These are phyloP conservation scores for Aspergillus fumigatus DNA, from an alignment of 2,329 filamentous ascomycete species.

Conservation along the genomic window DNA sequence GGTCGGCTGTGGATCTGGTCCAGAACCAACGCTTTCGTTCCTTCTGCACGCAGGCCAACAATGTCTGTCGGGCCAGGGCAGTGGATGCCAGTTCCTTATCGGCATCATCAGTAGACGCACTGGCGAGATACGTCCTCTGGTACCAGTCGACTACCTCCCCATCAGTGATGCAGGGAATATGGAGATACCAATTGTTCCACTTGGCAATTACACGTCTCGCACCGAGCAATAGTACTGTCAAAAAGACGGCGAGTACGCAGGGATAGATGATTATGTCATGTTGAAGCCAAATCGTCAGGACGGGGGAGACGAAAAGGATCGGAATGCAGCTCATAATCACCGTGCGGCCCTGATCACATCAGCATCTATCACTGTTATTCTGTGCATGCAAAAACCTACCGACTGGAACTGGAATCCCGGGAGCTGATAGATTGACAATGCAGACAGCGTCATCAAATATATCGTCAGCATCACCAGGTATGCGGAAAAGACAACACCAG, in stretches of 20 bases:
- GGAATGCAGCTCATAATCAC: conserved; percentile 54
- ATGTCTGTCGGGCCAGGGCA: conserved; percentile 33
- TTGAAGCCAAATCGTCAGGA: conserved; percentile 50
- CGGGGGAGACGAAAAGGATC: conserved; percentile 53
- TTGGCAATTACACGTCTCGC: conserved; percentile 52
- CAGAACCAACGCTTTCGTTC: conserved; percentile 42
- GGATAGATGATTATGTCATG: conserved; percentile 56
- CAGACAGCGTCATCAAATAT: conserved; percentile 56
- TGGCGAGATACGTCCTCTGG: neutral
- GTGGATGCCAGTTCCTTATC: conserved; percentile 14
- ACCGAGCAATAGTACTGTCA: conserved; percentile 48
- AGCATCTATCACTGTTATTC: neutral
- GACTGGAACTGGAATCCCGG: conserved; percentile 53
- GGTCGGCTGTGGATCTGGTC: conserved; percentile 40
- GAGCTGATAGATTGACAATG: conserved; percentile 47
- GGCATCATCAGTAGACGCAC: conserved; percentile 26
- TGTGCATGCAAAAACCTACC: conserved; percentile 16
- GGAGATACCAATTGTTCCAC: conserved; percentile 55
- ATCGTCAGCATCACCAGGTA: conserved; percentile 56
- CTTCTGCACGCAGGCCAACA: conserved; percentile 41
- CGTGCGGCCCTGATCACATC: conserved; percentile 37
- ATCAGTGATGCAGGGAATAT: conserved; percentile 36
- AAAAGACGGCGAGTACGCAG: conserved; percentile 50
- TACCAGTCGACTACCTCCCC: conserved; percentile 40
- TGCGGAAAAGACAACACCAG: conserved; percentile 55